Percentiles rank a stretch among this genome's conserved stretches.
phyloP scores from a whole-genome alignment of 495 filamentous ascomycete species.

The Staphylotrichum tortipilum region DNA sequence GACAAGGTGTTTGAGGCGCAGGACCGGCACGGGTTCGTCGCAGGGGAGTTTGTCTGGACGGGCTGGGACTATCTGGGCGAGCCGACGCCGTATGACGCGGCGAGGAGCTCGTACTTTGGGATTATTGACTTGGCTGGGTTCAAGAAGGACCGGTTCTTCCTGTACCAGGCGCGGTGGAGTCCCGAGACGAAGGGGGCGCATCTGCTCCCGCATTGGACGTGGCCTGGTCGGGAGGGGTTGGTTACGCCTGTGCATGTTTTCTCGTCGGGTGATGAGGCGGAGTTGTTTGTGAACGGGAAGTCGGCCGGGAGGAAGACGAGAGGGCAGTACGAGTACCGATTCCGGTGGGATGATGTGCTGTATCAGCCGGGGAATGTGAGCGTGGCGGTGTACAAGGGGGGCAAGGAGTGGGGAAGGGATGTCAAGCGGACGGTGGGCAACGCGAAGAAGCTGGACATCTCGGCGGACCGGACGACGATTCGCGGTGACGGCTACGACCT shows the following conservation, averaged over 20 bases:
- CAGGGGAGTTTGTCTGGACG: slow-evolving; percentile 45
- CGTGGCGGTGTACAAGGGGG: slow-evolving; percentile 38
- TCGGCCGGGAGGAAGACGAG: slow-evolving; percentile 30
- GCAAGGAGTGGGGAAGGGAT: slow-evolving; percentile 33
- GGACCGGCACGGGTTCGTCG: slow-evolving; percentile 35
- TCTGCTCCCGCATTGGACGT: slow-evolving; percentile 45
- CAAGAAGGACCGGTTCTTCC: slow-evolving; percentile 41
- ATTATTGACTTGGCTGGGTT: slow-evolving; percentile 46
- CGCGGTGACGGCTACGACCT: slow-evolving; percentile 34
- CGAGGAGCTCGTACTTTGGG: slow-evolving; percentile 41
- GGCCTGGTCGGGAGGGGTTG: slow-evolving; percentile 33
- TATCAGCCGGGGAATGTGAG: slow-evolving; percentile 37
- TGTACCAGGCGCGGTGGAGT: slow-evolving; percentile 42
- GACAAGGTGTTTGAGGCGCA: slow-evolving; percentile 43
- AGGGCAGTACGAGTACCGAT: slow-evolving; percentile 30
- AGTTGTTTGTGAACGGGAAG: slow-evolving; percentile 43
- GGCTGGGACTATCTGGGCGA: slow-evolving; percentile 46
- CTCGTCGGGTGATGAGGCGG: slow-evolving; percentile 38
- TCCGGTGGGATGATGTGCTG: slow-evolving; percentile 40
- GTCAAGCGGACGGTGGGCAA: slow-evolving; percentile 28
- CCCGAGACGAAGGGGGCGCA: slow-evolving; percentile 34
- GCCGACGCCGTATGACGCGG: slow-evolving; percentile 35
- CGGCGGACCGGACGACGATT: slow-evolving; percentile 31
- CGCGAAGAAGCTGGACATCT: slow-evolving; percentile 23
- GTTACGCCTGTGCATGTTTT: slow-evolving; percentile 45